These are phyloP conservation scores for Poa pratensis DNA, from an alignment of 176 grass and related monocot species.

Conservation along the genomic window DNA sequence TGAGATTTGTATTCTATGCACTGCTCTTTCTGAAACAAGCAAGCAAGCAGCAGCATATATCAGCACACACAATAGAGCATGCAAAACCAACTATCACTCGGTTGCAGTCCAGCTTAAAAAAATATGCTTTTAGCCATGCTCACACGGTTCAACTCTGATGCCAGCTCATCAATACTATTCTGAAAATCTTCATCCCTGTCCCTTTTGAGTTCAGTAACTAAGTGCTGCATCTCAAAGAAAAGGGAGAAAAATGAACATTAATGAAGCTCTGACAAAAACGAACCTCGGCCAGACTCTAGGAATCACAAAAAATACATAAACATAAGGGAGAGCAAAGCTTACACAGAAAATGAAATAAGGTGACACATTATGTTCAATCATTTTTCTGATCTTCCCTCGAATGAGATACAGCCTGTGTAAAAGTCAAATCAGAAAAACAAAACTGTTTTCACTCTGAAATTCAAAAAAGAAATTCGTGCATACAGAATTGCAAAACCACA, in stretches of 20 bases:
- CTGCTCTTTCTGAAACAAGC: constrained; percentile 14
- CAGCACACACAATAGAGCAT: not conserved
- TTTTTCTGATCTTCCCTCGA: constrained; percentile 54
- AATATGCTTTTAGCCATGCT: not conserved
- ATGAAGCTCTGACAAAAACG: not conserved
- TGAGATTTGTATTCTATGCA: constrained; percentile 25
- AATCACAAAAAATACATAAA: not conserved
- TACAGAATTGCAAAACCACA: not conserved
- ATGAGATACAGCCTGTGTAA: constrained; percentile 59
- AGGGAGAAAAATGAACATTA: not conserved
- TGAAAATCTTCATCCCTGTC: constrained; percentile 55
- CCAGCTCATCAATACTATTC: constrained; percentile 51
- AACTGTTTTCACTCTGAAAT: not conserved
- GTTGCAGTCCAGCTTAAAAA: not conserved
- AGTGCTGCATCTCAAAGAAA: constrained; percentile 42
- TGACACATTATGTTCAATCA: constrained; percentile 69
- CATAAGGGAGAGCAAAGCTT: constrained; percentile 1
- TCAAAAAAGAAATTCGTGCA: constrained; percentile 3
- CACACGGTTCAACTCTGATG: constrained; percentile 41
- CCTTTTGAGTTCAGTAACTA: constrained; percentile 66
- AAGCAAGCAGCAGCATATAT: not conserved
- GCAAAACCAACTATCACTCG: not conserved
- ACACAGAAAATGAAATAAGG: constrained; percentile 72
- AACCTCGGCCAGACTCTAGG: not conserved
- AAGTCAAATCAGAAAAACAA: not conserved